Evolutionary conservation across 306 rosid species (phyloP).

Genomic region (Castanea sativa): DNA sequence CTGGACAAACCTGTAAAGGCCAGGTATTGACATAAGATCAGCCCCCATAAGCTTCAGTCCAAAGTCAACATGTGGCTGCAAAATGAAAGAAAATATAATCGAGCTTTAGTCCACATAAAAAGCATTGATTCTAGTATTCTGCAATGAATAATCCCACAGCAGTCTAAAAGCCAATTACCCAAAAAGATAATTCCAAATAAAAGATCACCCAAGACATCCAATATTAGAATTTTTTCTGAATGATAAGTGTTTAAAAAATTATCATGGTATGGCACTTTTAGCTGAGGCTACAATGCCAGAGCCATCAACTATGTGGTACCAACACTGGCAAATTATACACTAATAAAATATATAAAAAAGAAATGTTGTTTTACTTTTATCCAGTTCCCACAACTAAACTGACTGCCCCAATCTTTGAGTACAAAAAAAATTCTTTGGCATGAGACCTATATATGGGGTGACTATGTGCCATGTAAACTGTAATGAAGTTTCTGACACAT

Average conservation of each 20-base stretch:
- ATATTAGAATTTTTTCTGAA: neutral
- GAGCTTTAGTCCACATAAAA: constrained; percentile 5
- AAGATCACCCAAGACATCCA: constrained; percentile 7
- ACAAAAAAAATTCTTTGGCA: neutral
- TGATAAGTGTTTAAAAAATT: neutral
- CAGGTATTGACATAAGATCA: constrained; percentile 95
- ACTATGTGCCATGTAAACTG: neutral
- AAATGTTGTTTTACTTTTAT: neutral
- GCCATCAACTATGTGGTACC: neutral
- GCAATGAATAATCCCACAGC: neutral
- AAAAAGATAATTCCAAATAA: constrained; percentile 1
- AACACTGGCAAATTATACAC: neutral
- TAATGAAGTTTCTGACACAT: too few species aligned
- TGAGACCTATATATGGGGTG: neutral
- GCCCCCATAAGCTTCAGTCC: constrained; percentile 81
- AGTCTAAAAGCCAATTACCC: neutral
- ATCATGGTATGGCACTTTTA: neutral
- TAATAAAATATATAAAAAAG: neutral
- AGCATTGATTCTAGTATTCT: neutral
- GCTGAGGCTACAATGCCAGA: neutral
- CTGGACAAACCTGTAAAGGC: constrained; percentile 83
- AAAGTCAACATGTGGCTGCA: constrained; percentile 94
- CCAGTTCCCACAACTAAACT: neutral
- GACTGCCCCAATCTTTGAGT: neutral
- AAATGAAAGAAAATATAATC: neutral